These are phyloP conservation scores for Linaria vulgaris DNA, from an alignment of 257 asterid genomes.

Conservation along the genomic window DNA sequence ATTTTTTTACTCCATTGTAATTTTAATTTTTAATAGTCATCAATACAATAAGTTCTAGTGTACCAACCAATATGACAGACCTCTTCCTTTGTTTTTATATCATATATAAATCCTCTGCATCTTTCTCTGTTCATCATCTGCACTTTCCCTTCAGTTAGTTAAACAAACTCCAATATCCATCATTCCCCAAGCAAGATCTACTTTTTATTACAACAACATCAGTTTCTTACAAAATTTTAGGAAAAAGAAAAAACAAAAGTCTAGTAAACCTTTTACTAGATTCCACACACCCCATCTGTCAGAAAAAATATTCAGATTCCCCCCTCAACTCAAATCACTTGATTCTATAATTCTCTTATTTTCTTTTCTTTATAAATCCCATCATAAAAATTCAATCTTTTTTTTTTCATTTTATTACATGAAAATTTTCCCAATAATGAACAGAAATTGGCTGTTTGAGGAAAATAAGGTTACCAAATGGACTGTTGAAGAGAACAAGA, in stretches of 20 bases:
- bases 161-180: conserved; percentile 20
- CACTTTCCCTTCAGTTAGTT: conserved; percentile 11
- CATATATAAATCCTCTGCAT: conserved; percentile 25
- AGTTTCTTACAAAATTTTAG: conserved; percentile 34
- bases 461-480: conserved; percentile 47
- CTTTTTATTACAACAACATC: conserved; percentile 18
- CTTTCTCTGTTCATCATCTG: conserved; percentile 20
- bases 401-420: conserved; percentile 7
- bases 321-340: conserved; percentile 26
- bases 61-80: conserved; percentile 11
- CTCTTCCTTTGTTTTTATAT: not conserved
- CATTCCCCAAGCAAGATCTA: conserved; percentile 44
- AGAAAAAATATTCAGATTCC: conserved; percentile 55
- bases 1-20: not conserved
- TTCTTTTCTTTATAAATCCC: conserved; percentile 10
- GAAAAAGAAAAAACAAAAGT: conserved; percentile 55
- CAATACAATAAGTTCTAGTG: conserved; percentile 7
- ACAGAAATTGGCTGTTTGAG: conserved; percentile 60
- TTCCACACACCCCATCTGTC: conserved; percentile 52
- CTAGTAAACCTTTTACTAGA: conserved; percentile 51
- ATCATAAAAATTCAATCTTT: conserved; percentile 20
- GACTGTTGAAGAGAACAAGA: conserved; percentile 79
- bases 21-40: not conserved
- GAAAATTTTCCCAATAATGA: conserved; percentile 36
- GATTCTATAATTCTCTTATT: conserved; percentile 31